Evolutionary conservation across 169 alveolate genomes (phyloP).

Genomic region (Plasmodium vivax): DNA sequence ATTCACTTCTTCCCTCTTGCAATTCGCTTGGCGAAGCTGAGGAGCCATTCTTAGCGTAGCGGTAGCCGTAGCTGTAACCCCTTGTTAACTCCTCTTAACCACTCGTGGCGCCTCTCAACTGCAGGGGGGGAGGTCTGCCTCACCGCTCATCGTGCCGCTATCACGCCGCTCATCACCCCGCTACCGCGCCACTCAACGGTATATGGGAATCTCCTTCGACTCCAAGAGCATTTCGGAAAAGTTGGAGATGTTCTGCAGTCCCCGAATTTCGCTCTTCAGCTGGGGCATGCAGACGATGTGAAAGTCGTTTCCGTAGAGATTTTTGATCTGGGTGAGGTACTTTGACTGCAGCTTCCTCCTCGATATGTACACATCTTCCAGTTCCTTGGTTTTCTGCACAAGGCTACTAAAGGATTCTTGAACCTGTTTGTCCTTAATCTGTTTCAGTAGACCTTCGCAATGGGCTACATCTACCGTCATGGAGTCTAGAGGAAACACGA

Average conservation of each 20-base stretch:
- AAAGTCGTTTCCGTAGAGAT: slow-evolving; percentile 95
- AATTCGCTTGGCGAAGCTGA: background rate
- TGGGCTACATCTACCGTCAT: slow-evolving; percentile 4
- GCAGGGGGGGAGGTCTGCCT: background rate
- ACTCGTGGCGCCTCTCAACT: background rate
- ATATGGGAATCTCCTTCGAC: slow-evolving; percentile 80
- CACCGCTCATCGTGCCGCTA: too few species aligned
- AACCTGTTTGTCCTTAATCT: slow-evolving; percentile 13
- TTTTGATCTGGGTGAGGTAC: slow-evolving; percentile 94
- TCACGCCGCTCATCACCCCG: too few species aligned
- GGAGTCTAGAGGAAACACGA: slow-evolving; percentile 91
- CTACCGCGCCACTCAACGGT: background rate
- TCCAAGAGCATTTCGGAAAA: slow-evolving; percentile 80
- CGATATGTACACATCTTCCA: slow-evolving; percentile 78
- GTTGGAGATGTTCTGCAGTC: slow-evolving; percentile 77
- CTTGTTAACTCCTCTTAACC: background rate
- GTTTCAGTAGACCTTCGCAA: slow-evolving; percentile 7
- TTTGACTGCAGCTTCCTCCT: slow-evolving; percentile 94
- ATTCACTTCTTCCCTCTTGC: background rate
- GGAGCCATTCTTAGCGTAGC: background rate
- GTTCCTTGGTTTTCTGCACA: slow-evolving; percentile 75
- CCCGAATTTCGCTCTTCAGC: slow-evolving; percentile 93
- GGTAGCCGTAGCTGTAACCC: too few species aligned
- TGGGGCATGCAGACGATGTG: slow-evolving; percentile 93
- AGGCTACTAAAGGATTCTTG: slow-evolving; percentile 8